phyloP scores from a whole-genome alignment of 2,329 filamentous ascomycete species.

The Bisporella sp. region DNA sequence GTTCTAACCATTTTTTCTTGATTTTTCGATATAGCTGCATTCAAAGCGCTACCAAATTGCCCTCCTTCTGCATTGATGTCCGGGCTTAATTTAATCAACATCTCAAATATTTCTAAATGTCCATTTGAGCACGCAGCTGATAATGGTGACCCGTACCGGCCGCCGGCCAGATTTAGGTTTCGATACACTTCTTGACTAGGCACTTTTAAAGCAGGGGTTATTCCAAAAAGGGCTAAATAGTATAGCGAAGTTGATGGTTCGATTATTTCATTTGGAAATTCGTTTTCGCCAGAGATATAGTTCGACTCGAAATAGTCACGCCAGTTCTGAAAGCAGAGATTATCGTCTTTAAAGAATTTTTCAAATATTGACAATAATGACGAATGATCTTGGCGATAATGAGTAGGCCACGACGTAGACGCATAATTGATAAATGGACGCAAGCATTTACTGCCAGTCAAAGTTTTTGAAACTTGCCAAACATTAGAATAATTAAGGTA shows the following conservation, averaged over 20 bases:
- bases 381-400: background rate
- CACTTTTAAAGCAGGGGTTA: background rate
- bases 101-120: background rate
- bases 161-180: background rate
- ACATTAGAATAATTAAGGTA: slow-evolving; percentile 1
- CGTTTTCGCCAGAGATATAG: background rate
- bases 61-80: background rate
- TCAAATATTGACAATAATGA: background rate
- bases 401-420: background rate
- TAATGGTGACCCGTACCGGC: background rate
- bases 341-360: background rate
- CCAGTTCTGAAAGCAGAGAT: background rate
- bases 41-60: background rate
- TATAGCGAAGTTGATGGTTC: background rate
- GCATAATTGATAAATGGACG: slow-evolving; percentile 1
- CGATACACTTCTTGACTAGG: slow-evolving; percentile 1
- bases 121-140: slow-evolving; percentile 1
- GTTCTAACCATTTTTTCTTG: background rate
- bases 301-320: slow-evolving; percentile 1
- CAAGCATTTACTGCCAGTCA: background rate
- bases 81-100: background rate
- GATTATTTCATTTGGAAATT: background rate
- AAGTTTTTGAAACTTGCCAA: background rate
- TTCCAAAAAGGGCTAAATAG: slow-evolving; percentile 3
- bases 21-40: background rate